Evolutionary conservation across 352 stramenopile genomes (phyloP), one percentile per base, ranked within the genome.

Genomic region (Thraustochytrium sp.): DNA sequence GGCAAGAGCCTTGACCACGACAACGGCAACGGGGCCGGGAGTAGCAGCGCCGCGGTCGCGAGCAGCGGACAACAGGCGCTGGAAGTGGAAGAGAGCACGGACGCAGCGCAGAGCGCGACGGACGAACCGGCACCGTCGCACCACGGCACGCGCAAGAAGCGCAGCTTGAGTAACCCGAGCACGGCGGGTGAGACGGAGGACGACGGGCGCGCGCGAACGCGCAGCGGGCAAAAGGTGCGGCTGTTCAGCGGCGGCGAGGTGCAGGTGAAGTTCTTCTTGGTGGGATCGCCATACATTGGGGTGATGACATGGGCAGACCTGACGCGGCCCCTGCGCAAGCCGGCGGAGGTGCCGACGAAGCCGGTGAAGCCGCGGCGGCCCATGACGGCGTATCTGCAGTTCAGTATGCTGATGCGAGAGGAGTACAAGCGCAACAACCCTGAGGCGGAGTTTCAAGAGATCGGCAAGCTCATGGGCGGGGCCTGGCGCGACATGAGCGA

Each of bases 331-430:
- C 38, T 80, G 2, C 1, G 26, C 18, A 18, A 9, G 4, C 31
- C 31, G 26, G 42, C 2, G 2, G 1, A 21, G 21, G 46, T 75
- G n/a, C n/a, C 76, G 1, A 42, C 31, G 29, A 29, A 63, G 1
- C 68, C 68, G 16, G 26, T 64, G 1, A 76, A 44, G 51, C 68
- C 68, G 68, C 68, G 68, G 18, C 5, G 31, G 9, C 68, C 68
- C 8, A 11, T 46, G 13, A 80, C 31, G 13, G 44, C 68, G 8
- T 80, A 80, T 31, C 76, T 80, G 68, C 40, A 53, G 21, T 80
- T 44, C 68, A 49, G 53, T 23, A 23, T 31, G 42, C 5, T 51
- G 3, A 29, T 31, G 16, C 68, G 68, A 2, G 46, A 48, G 5
- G 2, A 5, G 8, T 11, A 75, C 2, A 68, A 63, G 13, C 46